Evolutionary conservation across 148 eudicot genomes (phyloP), one percentile per base, ranked within the genome.

Genomic region (Cornus kousa): DNA sequence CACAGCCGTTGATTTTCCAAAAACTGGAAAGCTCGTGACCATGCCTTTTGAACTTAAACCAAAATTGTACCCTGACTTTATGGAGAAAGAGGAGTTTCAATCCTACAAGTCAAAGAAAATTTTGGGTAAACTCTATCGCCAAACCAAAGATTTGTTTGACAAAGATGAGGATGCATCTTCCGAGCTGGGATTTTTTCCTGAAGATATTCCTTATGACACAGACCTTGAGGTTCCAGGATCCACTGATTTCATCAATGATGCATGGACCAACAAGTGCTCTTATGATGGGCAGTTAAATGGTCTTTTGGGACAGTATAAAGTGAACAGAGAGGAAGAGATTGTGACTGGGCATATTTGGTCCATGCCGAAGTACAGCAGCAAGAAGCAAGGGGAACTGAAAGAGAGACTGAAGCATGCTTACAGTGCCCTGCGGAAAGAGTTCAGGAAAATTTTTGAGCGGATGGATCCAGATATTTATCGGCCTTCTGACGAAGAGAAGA

Each of bases 261-360:
- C 99, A 9, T 95, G 97, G 99, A 85, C 33, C 12, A 64, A 72
- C 37, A 95, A 93, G 82, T 88, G 94, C 81, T 91, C 94, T 4
- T 95, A 93, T 76, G 95, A 91, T 46, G 90, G 86, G 48, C 97
- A 93, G 79, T 64, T 95, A 20, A 70, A 67, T 46, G 90, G 93
- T 20, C 89, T 95, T 68, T 84, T 95, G 11, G 90, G 92, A 32
- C 99, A 93, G 76, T 95, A 93, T 78, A 93, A 89, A 77, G 97
- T 95, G 83, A 83, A 81, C 77, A 81, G 88, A 11, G 99, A 95
- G 83, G 99, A 88, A 67, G 98, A 95, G 89, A 78, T 93, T 53
- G 99, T 95, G 5, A 93, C 97, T 0, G 97, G 97, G 9, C 95
- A 93, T 74, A 88, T 95, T 14, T 95, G 97, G 97, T 93, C 99